Base-by-base conservation (phyloP, 1,139 yeast species). In the Diutina catenulata region DNA sequence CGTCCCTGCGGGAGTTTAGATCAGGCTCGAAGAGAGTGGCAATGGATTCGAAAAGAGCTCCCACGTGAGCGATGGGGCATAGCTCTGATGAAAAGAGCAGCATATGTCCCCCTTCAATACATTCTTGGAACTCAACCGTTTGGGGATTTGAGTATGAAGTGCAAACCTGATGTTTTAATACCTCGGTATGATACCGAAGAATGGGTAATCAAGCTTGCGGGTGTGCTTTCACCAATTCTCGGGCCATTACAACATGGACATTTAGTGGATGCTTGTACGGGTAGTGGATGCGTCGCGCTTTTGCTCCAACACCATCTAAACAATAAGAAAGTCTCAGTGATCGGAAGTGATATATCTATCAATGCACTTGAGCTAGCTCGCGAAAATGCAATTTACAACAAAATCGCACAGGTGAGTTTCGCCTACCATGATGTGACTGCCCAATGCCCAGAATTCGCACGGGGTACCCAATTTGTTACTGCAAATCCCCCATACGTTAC, bases 181-280 rank as follows among this genome's bases (percentile, higher is more conserved):
- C 98, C 98, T 0, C 59, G 98, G 38, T 79, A 94, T 82, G 98
- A 91, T 51, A 91, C 98, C 0, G 97, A 91, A 52, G 95, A 86
- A 49, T 88, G 97, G 97, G 64, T 72, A 6, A 27, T 59, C 24
- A 64, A 64, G 40, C 50, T 83, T 23, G 57, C 63, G 6, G 39
- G 35, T 1, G n/a, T 33, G 7, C 15, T 44, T 2, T 18, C 8
- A 16, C 13, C 7, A 8, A 21, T 22, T 7, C 35, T 11, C 15
- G n/a, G n/a, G n/a, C n/a, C n/a, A n/a, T n/a, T n/a, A n/a, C 36
- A 9, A 9, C 33, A 10, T 10, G 21, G 26, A 3, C 49, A 44
- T 2, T 53, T 80, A 1, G 47, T 81, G 5, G 98, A 91, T 57
- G 68, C 84, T 19, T 88, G 97, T 49, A 76, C 95, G 0, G 98